phyloP scores from a whole-genome alignment of 257 asterid genomes.

The Leptodermis oblonga region DNA sequence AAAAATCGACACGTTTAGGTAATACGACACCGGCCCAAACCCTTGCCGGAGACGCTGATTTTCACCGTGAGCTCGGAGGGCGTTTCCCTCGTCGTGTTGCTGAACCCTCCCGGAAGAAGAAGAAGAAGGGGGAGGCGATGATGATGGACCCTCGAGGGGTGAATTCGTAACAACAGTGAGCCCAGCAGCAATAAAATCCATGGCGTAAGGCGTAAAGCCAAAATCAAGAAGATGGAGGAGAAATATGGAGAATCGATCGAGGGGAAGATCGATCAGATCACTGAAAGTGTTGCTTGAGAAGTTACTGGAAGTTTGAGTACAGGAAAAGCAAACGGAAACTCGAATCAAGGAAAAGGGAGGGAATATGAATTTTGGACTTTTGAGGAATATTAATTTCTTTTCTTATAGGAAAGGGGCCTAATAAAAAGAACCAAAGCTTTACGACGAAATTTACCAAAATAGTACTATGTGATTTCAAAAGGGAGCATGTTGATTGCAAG shows the following conservation, averaged over 20 bases:
- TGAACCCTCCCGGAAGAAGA: slow-evolving; percentile 8
- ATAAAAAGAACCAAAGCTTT: too few relatives aligned
- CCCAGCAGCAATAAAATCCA: slow-evolving; percentile 11
- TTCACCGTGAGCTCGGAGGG: background rate
- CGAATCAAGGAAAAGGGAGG: slow-evolving; percentile 2
- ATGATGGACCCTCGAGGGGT: background rate
- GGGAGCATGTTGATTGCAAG: too few relatives aligned
- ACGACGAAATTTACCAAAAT: too few relatives aligned
- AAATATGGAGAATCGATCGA: background rate
- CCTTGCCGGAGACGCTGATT: slow-evolving; percentile 3
- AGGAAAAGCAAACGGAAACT: background rate
- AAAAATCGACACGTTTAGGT: slow-evolving; percentile 7
- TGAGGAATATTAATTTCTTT: too few relatives aligned
- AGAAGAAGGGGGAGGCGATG: background rate
- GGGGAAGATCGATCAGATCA: background rate
- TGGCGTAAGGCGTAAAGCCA: background rate
- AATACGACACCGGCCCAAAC: slow-evolving; percentile 12
- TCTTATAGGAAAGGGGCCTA: too few relatives aligned
- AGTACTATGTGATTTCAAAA: too few relatives aligned
- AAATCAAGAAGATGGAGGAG: background rate
- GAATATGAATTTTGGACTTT: background rate
- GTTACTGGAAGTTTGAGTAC: slow-evolving; percentile 15
- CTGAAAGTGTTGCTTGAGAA: slow-evolving; percentile 8
- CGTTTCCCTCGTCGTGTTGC: slow-evolving; percentile 3
- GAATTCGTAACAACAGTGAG: background rate